phyloP scores from a whole-genome alignment of 371 early-diverging fungal genomes.

The Saksenaea vasiformis region DNA sequence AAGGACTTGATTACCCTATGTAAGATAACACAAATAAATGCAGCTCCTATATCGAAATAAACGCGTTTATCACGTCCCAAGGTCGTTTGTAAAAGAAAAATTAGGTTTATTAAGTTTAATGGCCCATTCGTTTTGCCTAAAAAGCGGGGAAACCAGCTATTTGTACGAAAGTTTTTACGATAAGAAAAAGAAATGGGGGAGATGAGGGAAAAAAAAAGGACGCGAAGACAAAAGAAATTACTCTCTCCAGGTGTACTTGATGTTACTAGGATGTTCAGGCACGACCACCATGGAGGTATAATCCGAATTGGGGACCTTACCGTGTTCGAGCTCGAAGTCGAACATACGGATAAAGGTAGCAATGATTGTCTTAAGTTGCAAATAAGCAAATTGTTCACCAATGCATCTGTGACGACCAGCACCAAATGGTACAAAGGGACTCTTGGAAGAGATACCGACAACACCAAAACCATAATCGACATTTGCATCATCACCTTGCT shows the following conservation, averaged over 20 bases:
- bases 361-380: conserved; percentile 94
- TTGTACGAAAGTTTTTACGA: not conserved
- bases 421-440: conserved; percentile 95
- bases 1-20: not conserved
- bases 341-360: conserved; percentile 78
- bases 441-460: conserved; percentile 70
- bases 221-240: conserved; percentile 14
- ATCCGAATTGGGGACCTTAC: conserved; percentile 82
- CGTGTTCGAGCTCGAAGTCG: conserved; percentile 59
- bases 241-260: conserved; percentile 69
- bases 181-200: not conserved
- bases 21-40: not conserved
- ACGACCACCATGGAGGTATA: conserved; percentile 91
- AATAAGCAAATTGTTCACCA: conserved; percentile 95
- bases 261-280: conserved; percentile 61
- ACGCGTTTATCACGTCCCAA: not conserved
- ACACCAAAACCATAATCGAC: conserved; percentile 87
- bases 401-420: conserved; percentile 98
- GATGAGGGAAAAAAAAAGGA: not conserved
- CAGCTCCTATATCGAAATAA: not conserved
- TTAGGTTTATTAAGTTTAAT: no score
- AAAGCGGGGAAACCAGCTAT: no score
- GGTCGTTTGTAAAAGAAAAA: no score
- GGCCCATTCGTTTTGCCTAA: no score
- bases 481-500: conserved; percentile 68